Base-by-base conservation (phyloP, 2,329 filamentous ascomycete species). In the Fusarium sp. region DNA sequence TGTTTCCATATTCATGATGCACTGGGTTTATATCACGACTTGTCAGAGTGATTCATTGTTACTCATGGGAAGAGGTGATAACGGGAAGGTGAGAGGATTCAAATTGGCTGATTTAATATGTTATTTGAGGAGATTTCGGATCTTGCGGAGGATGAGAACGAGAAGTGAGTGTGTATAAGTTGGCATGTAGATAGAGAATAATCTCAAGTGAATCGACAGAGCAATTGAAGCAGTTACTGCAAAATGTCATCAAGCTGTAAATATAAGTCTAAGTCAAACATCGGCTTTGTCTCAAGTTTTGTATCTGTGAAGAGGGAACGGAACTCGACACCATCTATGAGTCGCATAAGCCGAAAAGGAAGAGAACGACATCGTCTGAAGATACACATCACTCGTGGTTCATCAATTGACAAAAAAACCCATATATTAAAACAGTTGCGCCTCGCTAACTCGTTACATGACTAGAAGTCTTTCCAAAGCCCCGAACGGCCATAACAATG, bases 1-100 rank as follows among this genome's bases (percentile, higher is more conserved):
- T 70, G 57, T 18, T 20, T 28, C 4, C 3, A 6, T 3, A 20
- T 16, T 23, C 11, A 12, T 8, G 23, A 67, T 68, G 43, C 67
- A 70, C 67, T 68, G 58, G 18, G 16, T 37, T 16, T 28, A 9
- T 31, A 63, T 66, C 59, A 54, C 31, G 43, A 41, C 23, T 26
- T n/a, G 37, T 70, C 66, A 76, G 48, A 46, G 71, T 75, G 75
- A 73, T 62, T 76, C 73, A 77, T 72, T 61, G 23, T 70, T 29
- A 24, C 57, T 74, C 70, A 66, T 38, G 10, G 8, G 8, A 38
- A 33, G 37, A 20, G n/a, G 24, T 43, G 31, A 16, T n/a, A 31
- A 26, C n/a, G 23, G 38, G 5, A 42, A n/a, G 9, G 11, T 20
- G 21, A 12, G n/a, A 4, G 4, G 16, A 28, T 38, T 10, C 10